These are phyloP conservation scores for Diaporthe sp. DNA, from an alignment of 2,329 filamentous ascomycete genomes.

Conservation along the genomic window DNA sequence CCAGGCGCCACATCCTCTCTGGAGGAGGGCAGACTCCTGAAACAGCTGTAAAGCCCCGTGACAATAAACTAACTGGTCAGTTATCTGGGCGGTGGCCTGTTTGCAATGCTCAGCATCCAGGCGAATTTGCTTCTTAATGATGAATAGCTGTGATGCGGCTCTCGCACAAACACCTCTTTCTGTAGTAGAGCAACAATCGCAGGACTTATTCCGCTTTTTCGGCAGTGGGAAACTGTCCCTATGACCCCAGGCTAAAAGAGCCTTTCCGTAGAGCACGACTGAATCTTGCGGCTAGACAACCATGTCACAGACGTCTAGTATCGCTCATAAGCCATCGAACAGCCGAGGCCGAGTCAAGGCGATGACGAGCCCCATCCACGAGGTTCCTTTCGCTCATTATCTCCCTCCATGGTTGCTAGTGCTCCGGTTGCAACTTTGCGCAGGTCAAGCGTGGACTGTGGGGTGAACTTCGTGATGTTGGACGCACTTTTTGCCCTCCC, in stretches of 20 bases:
- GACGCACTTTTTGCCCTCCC: slow-evolving; percentile 64
- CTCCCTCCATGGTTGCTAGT: neutral
- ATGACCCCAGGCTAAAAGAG: neutral
- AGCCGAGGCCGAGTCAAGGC: neutral
- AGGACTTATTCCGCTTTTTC: neutral
- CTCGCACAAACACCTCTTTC: neutral
- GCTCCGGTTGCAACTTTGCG: slow-evolving; percentile 18
- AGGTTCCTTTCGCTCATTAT: neutral
- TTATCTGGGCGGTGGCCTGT: neutral
- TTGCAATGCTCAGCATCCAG: neutral
- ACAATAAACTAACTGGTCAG: neutral
- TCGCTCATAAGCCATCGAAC: neutral
- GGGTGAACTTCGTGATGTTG: slow-evolving; percentile 59
- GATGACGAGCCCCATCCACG: neutral
- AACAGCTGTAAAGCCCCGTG: neutral
- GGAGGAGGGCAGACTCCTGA: neutral
- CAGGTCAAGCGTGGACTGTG: slow-evolving; percentile 61
- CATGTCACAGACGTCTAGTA: neutral
- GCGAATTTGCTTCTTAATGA: neutral
- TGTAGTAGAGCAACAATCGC: neutral
- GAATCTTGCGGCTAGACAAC: neutral
- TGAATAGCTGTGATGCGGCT: neutral
- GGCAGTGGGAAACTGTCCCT: neutral
- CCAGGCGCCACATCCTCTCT: slow-evolving; percentile 21
- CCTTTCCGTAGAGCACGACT: neutral